Evolutionary conservation across 2,329 filamentous ascomycete genomes (phyloP), one percentile per base, ranked within the genome.

Genomic region (Fusarium sp.): DNA sequence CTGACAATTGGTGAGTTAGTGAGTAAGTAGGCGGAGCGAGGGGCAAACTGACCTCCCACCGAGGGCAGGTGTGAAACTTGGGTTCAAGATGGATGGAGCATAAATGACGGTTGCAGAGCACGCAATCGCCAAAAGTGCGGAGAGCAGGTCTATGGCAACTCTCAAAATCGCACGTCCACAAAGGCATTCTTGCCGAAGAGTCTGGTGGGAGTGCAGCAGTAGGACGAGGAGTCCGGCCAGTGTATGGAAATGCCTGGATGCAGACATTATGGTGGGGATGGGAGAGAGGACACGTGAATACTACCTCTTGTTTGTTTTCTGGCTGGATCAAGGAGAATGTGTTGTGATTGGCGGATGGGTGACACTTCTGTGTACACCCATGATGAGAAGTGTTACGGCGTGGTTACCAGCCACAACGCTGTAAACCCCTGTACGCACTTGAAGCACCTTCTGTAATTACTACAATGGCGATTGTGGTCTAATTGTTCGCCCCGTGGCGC

Each of bases 31-130:
- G 25, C 11, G 29, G 13, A 47, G 54, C 2, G 47, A 66, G 60
- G 63, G 58, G 22, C 9, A 60, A 52, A 81, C 80, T 74, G 35
- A 84, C 82, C 79, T 83, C 79, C 81, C 81, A 85, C 66, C 71
- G 68, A 63, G 82, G 78, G 75, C 79, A 86, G 35, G 45, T 75
- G 67, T 86, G 83, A 65, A 80, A 79, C 18, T 71, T 59, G 36
- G 77, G 66, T 52, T 73, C 52, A 38, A 85, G 65, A 75, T 85
- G 83, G 31, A 70, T 69, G 33, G 67, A 76, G 66, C 83, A 85
- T 60, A 85, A 72, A 78, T 85, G 83, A 20, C 79, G 81, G 70
- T 81, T 71, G 70, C 84, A 85, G n/a, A 85, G 77, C 11, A 82
- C 64, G 36, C 83, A 86, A 56, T 82, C 80, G 16, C 83, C 83